Conservation (phyloP, 163 green algal genomes). For the Chloroidium sp. region DNA sequence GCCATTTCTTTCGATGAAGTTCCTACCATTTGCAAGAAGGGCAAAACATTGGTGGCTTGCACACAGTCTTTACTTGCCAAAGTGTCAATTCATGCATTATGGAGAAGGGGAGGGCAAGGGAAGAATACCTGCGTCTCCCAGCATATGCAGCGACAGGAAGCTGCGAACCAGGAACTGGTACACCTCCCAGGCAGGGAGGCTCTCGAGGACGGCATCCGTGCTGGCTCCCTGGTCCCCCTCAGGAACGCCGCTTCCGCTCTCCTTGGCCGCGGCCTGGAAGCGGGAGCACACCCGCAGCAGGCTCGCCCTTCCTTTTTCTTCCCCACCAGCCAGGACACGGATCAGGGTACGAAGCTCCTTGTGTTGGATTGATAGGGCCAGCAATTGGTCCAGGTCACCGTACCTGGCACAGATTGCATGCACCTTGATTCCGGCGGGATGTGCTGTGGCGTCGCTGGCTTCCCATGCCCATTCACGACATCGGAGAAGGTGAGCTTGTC, state of each 20-base stretch:
- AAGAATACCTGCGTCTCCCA: not conserved
- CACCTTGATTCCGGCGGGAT: not conserved
- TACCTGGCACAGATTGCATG: conserved; percentile 3
- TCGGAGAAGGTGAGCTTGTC: no score
- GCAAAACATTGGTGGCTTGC: no score
- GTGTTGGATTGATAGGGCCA: not conserved
- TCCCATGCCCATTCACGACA: no score
- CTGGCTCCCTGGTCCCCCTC: not conserved
- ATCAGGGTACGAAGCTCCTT: conserved; percentile 9
- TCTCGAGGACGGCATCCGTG: not conserved
- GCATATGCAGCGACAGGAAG: not conserved
- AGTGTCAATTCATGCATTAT: no score
- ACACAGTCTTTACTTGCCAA: no score
- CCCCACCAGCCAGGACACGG: not conserved
- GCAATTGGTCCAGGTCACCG: not conserved
- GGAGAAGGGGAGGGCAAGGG: no score
- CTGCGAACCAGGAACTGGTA: not conserved
- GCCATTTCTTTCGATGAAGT: no score
- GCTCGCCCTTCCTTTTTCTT: not conserved
- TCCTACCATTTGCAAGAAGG: no score
- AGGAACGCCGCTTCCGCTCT: not conserved
- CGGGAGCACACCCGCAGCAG: not conserved
- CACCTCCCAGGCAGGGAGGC: not conserved
- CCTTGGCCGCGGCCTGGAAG: not conserved
- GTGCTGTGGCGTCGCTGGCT: not conserved